Percentiles rank a stretch among this genome's conserved stretches.
These are phyloP conservation scores for Stylonectria norvegica DNA, from an alignment of 2,329 filamentous ascomycete species.

Conservation along the genomic window DNA sequence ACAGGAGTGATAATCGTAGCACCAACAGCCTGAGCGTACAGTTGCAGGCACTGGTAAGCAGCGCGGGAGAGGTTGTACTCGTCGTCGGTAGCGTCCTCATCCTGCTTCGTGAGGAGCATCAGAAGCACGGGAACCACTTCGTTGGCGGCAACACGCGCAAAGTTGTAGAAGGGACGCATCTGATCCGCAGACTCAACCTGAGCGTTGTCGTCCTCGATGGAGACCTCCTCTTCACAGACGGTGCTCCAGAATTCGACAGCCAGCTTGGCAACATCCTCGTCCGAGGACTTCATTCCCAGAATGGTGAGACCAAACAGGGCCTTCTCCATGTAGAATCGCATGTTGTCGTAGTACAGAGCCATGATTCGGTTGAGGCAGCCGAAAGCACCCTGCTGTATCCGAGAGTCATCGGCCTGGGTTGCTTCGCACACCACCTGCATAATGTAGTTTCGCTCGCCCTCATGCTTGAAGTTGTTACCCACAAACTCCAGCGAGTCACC, in stretches of 20 bases:
- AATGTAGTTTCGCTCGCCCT: constrained; percentile 99
- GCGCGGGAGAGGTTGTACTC: constrained; percentile 97
- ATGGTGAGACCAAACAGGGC: constrained; percentile 96
- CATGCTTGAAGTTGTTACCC: constrained; percentile 96
- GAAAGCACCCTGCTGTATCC: constrained; percentile 94
- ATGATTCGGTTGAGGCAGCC: constrained; percentile 98
- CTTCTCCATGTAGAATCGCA: constrained; percentile 99
- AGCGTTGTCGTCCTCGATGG: constrained; percentile 94
- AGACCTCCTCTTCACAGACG: constrained; percentile 98
- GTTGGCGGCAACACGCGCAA: constrained; percentile 84
- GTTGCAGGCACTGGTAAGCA: constrained; percentile 91
- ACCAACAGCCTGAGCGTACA: constrained; percentile 90
- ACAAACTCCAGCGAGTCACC: constrained; percentile 98
- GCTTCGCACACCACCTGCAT: constrained; percentile 99
- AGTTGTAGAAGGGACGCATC: constrained; percentile 91
- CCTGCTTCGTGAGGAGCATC: constrained; percentile 87
- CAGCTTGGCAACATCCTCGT: constrained; percentile 96
- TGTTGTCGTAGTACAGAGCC: constrained; percentile 98
- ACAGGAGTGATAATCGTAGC: constrained; percentile 81
- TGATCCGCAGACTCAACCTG: constrained; percentile 72
- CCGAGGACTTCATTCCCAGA: constrained; percentile 95
- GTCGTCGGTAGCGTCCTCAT: constrained; percentile 93
- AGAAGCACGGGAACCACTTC: constrained; percentile 94
- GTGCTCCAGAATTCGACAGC: constrained; percentile 99
- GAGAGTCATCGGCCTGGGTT: constrained; percentile 84